A percentile compares a stretch with the other conserved stretches of the same genome.
Conservation (phyloP, 768 basidiomycete species). For the Rhizopogon vulgaris region DNA sequence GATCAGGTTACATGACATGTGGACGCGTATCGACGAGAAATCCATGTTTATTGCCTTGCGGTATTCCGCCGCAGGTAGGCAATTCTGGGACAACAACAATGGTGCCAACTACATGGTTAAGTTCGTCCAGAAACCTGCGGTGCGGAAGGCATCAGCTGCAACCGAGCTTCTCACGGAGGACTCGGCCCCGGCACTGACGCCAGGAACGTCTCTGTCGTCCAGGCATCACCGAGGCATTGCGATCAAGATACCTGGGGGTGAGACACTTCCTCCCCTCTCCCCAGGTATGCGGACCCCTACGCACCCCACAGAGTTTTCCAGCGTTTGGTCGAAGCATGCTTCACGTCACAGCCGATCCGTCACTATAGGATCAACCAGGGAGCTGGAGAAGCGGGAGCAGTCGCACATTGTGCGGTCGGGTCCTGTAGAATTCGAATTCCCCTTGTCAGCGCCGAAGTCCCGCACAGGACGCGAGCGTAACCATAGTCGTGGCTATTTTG, state of each 20-base stretch:
- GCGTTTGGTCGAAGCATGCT: slow-evolving; percentile 31
- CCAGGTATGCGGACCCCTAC: slow-evolving; percentile 30
- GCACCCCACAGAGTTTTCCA: slow-evolving; percentile 38
- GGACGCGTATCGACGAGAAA: slow-evolving; percentile 76
- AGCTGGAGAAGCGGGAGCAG: slow-evolving; percentile 30
- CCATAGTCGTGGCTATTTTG: slow-evolving; percentile 56
- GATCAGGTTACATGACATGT: slow-evolving; percentile 72
- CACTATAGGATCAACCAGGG: slow-evolving; percentile 47
- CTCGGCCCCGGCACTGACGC: slow-evolving; percentile 14
- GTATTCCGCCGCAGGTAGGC: slow-evolving; percentile 61
- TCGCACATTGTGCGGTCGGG: slow-evolving; percentile 13
- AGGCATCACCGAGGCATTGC: slow-evolving; percentile 57
- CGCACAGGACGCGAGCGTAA: slow-evolving; percentile 30
- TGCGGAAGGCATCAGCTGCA: slow-evolving; percentile 20
- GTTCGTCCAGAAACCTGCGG: slow-evolving; percentile 38
- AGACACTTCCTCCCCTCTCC: slow-evolving; percentile 10
- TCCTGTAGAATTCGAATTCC: slow-evolving; percentile 23
- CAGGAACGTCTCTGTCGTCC: slow-evolving; percentile 38
- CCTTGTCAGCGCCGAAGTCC: slow-evolving; percentile 14
- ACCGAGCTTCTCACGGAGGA: slow-evolving; percentile 57
- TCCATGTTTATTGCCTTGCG: slow-evolving; percentile 74
- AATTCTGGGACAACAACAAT: slow-evolving; percentile 91
- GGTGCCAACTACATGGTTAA: slow-evolving; percentile 73
- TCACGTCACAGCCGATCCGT: not conserved
- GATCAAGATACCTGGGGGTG: slow-evolving; percentile 43